Base-by-base conservation (phyloP, 2,329 filamentous ascomycete genomes). In the Cladophialophora immunda region DNA sequence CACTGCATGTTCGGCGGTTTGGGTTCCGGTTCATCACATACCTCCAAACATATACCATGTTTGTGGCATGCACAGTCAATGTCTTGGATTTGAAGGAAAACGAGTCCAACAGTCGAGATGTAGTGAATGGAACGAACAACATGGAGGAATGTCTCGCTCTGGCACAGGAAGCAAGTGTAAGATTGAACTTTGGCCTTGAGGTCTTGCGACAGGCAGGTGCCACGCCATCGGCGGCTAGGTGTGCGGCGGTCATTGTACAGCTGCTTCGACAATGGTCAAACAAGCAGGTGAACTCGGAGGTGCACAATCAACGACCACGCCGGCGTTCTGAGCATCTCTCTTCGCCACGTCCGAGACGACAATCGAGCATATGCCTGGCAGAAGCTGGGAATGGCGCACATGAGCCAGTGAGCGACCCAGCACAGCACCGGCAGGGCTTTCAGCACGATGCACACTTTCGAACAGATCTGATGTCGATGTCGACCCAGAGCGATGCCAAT, bases 1-100 rank as follows among this genome's bases (percentile, higher is more conserved):
- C 60, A 45, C 36, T 62, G 32, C 60, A 62, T 32, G 60, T 62
- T 25, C 60, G 60, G 25, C 50, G 52, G 25, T 62, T 62, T 25
- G 60, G 60, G 0, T 62, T 55, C 29, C 50, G 60, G 22, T 62
- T 62, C 52, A 62, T 62, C 50, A 62, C 60, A 38, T 62, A 62
- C 29, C 60, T 62, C 22, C 60, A 62, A 22, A 62, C 50, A 3
- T 62, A 62, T 29, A 62, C 60, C 60, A 62, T 62, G 60, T 62
- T 62, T 41, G 60, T 62, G 47, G 60, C 60, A 27, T 62, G 60
- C 60, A 62, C 60, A 11, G 56, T 62, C 13, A 62, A 62, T 34
- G 60, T 62, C 22, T 50, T 62, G 15, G 50, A 62, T 41, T 36
- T 62, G 50, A 62, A 62, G 47, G 60, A 61, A 19, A 61, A 61